Percentiles rank a stretch among this genome's conserved stretches.
Conservation (phyloP, 306 rosid species). For the Macrotyloma uniflorum region DNA sequence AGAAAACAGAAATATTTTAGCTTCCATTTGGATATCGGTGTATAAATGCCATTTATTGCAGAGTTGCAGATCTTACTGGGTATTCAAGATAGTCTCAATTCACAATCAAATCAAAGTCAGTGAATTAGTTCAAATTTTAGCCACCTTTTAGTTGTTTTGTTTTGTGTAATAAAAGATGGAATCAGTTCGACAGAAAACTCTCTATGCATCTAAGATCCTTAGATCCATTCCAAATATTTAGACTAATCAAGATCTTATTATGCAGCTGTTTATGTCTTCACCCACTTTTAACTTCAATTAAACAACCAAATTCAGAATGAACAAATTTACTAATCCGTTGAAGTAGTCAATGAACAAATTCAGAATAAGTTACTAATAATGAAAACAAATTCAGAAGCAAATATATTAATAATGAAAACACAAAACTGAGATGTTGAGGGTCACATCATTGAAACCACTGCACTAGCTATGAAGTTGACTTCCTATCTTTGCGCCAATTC, state of each 20-base stretch:
- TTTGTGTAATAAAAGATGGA: too few species aligned
- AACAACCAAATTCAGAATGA: too few species aligned
- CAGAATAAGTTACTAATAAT: too few species aligned
- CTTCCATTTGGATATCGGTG: neutral
- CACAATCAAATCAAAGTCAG: too few species aligned
- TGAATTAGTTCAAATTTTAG: neutral
- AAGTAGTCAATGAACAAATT: too few species aligned
- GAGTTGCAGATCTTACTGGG: neutral
- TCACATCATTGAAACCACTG: conserved; percentile 36
- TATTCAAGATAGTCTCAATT: neutral
- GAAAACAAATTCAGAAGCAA: too few species aligned
- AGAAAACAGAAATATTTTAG: neutral
- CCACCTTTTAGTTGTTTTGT: neutral
- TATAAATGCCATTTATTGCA: conserved; percentile 12
- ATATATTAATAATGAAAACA: too few species aligned
- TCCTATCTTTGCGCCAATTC: conserved; percentile 35
- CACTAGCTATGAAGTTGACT: conserved; percentile 40
- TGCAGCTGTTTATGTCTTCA: neutral
- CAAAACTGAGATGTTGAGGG: conserved; percentile 11
- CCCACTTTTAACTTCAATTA: too few species aligned
- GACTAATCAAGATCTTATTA: neutral
- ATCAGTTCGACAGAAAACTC: too few species aligned
- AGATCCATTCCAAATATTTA: neutral
- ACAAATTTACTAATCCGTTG: too few species aligned
- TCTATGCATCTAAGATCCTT: neutral